Base-by-base conservation (phyloP, 768 basidiomycete species). In the Amanita muscaria region DNA sequence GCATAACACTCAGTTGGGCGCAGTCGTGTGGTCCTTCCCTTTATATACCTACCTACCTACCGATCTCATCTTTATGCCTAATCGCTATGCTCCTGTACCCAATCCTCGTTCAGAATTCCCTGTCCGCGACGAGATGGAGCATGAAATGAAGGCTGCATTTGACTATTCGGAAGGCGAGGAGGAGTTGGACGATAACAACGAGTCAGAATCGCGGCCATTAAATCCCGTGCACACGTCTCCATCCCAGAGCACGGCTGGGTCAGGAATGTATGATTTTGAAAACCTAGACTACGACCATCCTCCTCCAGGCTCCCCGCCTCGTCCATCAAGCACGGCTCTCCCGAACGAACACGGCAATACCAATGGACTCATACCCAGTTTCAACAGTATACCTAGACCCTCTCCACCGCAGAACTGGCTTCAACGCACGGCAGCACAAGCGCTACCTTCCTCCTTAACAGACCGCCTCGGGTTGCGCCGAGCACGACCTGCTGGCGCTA, bases 111-210 rank as follows among this genome's bases (percentile, higher is more conserved):
- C 69, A 14, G 74, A 75, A 57, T 65, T 62, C 36, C 64, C 70
- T 44, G n/a, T 30, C 19, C 59, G 67, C 7, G 59, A 71, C 47
- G 83, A 64, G 44, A 59, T 57, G 46, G 64, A 67, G 48, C 59
- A 57, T 24, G 69, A 90, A 67, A 79, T 92, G 76, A 83, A 91
- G 57, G 88, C 88, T 18, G 88, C 90, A 2, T 92, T 92, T 52
- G 81, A 82, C 59, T 83, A 86, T 52, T 74, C 78, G 3, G 87
- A 88, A 44, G 81, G 81, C 49, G 80, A 84, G 37, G 77, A 77
- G 47, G 76, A 76, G 52, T 68, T 73, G 24, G 59, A 72, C 48
- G 63, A 74, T 42, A 48, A 56, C 40, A 62, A 70, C 22, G 76
- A 76, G 58, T 69, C 72, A 16, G 77, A 77, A 59, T 70, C 72